Percentiles rank a stretch among this genome's conserved stretches.
Conservation (phyloP, 1,139 yeast genomes). For the Meyerozyma sp. region DNA sequence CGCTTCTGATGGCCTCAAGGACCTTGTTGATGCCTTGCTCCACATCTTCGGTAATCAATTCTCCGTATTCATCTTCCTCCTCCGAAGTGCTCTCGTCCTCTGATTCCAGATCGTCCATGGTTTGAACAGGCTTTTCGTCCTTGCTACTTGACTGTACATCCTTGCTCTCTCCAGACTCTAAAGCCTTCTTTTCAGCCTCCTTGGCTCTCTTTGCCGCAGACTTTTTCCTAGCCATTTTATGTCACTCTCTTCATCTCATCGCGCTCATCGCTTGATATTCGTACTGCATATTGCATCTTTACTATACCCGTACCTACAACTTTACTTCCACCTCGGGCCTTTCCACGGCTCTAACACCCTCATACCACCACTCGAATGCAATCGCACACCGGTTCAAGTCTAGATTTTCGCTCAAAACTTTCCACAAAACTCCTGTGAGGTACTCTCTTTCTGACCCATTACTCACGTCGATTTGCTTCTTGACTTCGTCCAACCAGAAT, state of each 20-base stretch:
- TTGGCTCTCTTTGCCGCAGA: constrained; percentile 76
- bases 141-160: constrained; percentile 16
- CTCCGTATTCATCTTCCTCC: constrained; percentile 92
- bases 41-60: constrained; percentile 77
- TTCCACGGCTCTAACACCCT: constrained; percentile 13
- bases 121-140: neutral
- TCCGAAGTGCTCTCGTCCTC: constrained; percentile 35
- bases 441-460: constrained; percentile 29
- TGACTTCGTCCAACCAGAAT: constrained; percentile 45
- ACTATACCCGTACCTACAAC: neutral
- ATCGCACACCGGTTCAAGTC: constrained; percentile 57
- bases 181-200: constrained; percentile 25
- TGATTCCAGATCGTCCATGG: constrained; percentile 9
- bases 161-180: constrained; percentile 6
- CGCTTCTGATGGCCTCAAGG: constrained; percentile 58
- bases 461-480: constrained; percentile 30
- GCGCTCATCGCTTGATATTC: constrained; percentile 1
- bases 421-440: constrained; percentile 31
- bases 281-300: neutral
- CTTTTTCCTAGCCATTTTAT: constrained; percentile 83
- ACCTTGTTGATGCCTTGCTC: constrained; percentile 77
- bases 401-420: constrained; percentile 39
- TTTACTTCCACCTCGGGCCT: constrained; percentile 2
- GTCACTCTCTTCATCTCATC: neutral
- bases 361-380: constrained; percentile 68